Evolutionary conservation across 768 basidiomycete genomes (phyloP).

Genomic region (Serendipita sp.): DNA sequence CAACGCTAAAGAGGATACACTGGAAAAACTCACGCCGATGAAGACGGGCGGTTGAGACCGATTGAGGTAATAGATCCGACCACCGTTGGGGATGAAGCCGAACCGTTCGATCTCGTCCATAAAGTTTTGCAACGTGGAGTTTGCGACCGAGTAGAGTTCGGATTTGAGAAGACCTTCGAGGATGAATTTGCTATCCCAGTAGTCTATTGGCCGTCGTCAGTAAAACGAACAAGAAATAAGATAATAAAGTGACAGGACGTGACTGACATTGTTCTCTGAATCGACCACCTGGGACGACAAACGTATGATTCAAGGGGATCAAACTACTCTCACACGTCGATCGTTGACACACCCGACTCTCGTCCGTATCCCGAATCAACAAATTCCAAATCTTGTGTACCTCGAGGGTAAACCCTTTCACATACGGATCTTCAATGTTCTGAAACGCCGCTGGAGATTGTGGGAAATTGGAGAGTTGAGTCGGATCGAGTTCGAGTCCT

Average conservation of each 20-base stretch:
- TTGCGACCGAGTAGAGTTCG: constrained; percentile 52
- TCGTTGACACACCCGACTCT: constrained; percentile 43
- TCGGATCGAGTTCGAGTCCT: constrained; percentile 61
- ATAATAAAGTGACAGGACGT: constrained; percentile 8
- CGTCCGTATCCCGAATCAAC: constrained; percentile 61
- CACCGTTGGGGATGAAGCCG: constrained; percentile 92
- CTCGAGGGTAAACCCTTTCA: constrained; percentile 55
- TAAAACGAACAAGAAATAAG: not conserved
- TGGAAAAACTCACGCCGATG: constrained; percentile 37
- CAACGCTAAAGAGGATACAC: not conserved
- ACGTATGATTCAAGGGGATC: constrained; percentile 81
- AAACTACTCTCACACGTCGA: constrained; percentile 58
- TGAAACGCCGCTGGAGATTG: constrained; percentile 47
- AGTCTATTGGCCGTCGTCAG: constrained; percentile 21
- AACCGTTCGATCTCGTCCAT: constrained; percentile 78
- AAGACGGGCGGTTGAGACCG: constrained; percentile 90
- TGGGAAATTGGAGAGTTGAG: constrained; percentile 45
- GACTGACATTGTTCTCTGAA: constrained; percentile 71
- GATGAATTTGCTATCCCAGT: constrained; percentile 73
- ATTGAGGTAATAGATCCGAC: constrained; percentile 79
- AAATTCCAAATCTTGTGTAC: constrained; percentile 78
- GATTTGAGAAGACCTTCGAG: constrained; percentile 73
- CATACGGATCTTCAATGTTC: constrained; percentile 51
- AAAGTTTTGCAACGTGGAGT: constrained; percentile 75
- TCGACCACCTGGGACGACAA: constrained; percentile 75